Evolutionary conservation across 2,329 filamentous ascomycete species (phyloP).

Genomic region (Onygenales sp.): DNA sequence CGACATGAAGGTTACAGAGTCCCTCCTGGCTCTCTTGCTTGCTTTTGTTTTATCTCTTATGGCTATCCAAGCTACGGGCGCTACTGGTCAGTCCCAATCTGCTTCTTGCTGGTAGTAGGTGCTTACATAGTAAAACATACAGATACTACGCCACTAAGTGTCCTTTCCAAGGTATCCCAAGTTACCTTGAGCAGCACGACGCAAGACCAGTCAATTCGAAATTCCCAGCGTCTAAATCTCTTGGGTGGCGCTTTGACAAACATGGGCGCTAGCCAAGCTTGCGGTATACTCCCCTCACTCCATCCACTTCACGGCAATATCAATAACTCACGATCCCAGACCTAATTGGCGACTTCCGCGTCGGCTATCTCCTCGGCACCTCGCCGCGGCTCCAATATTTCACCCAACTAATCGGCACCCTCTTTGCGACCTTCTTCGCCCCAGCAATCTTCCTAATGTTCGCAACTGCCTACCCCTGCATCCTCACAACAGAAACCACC

Average conservation of each 20-base stretch:
- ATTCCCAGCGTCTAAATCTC: constrained; percentile 56
- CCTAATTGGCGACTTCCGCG: constrained; percentile 55
- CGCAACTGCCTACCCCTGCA: constrained; percentile 59
- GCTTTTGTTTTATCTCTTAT: constrained; percentile 7
- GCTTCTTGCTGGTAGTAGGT: background rate
- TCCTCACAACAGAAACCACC: constrained; percentile 34
- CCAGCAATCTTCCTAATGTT: constrained; percentile 61
- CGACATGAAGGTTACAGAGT: constrained; percentile 2
- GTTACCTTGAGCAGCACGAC: constrained; percentile 56
- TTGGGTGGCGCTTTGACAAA: constrained; percentile 41
- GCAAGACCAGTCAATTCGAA: constrained; percentile 38
- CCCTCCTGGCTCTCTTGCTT: constrained; percentile 4
- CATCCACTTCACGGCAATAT: constrained; percentile 25
- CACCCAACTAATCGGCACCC: constrained; percentile 53
- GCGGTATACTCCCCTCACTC: constrained; percentile 1
- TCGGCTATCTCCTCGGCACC: constrained; percentile 57
- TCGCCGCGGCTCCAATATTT: constrained; percentile 58
- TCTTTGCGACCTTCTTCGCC: constrained; percentile 57
- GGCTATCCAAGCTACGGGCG: constrained; percentile 12
- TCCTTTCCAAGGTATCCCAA: constrained; percentile 59
- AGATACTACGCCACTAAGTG: constrained; percentile 55
- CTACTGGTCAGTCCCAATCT: constrained; percentile 7
- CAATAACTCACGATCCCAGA: constrained; percentile 34
- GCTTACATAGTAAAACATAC: constrained; percentile 9
- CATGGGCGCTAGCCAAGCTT: constrained; percentile 7